Evolutionary conservation across 2,329 filamentous ascomycete genomes (phyloP), one percentile per base, ranked within the genome.

Genomic region (Botrytis sinoallii): DNA sequence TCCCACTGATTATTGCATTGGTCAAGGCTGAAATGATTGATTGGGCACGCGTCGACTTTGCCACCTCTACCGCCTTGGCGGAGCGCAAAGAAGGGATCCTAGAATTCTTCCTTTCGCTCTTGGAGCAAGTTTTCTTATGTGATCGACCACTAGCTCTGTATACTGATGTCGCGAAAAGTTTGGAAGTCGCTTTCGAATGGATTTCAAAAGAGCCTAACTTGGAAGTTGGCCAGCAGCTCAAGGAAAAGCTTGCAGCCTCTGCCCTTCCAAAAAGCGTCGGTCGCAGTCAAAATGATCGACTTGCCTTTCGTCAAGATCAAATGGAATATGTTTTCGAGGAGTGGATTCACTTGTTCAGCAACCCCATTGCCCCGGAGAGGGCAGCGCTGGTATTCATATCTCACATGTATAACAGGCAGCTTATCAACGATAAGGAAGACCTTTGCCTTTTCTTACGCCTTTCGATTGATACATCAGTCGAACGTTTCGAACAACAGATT

Each of bases 251-350:
- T 69, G 87, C 82, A 52, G 85, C 89, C 76, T 85, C 85, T 70
- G 85, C 86, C 22, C 84, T 88, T 59, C 84, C 84, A 8, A 81
- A 93, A 85, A 83, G 88, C 84, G 12, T 75, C 81, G 75, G 86
- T 76, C 82, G 86, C 72, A 83, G 86, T 44, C 89, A 87, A 35
- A 89, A 87, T 35, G 88, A 91, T 73, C 87, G 89, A 68, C 83
- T 85, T 25, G 82, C 84, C 57, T 86, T 88, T 46, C 91, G 91
- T 77, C 89, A 91, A 75, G 93, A 97, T 75, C 94, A 98, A 81
- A 90, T 97, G 83, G 94, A 97, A 78, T 98, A 99, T 81, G 88
- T 98, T 32, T 98, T 99, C 79, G 94, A 95, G 61, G 96, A 99
- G 84, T 99, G 96, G 96, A 89, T 95, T 42, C 90, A 92, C 74